phyloP scores from a whole-genome alignment of 805 yeast genomes.

The Maudiozyma bulderi region DNA sequence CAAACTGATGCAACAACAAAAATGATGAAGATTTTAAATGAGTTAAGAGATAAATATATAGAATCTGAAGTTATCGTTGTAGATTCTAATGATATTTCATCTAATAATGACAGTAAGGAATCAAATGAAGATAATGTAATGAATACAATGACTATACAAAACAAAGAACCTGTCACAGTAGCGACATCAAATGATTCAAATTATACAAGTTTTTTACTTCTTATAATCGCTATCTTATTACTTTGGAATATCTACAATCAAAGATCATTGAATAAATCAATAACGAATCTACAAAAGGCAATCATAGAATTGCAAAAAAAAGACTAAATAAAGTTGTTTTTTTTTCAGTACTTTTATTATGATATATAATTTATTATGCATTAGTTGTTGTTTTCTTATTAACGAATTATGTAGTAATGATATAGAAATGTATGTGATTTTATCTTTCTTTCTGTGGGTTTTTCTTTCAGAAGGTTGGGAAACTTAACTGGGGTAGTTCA shows the following conservation, averaged over 20 bases:
- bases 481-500: conserved; percentile 20
- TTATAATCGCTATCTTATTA: neutral
- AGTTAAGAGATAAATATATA: conserved; percentile 17
- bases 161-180: neutral
- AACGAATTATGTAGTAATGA: no score
- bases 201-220: neutral
- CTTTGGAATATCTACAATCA: conserved; percentile 1
- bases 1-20: conserved; percentile 55
- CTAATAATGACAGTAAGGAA: neutral
- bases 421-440: no score
- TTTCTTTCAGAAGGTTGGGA: conserved; percentile 11
- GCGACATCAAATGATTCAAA: neutral
- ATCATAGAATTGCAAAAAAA: neutral
- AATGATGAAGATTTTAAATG: conserved; percentile 27
- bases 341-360: neutral
- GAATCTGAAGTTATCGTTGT: neutral
- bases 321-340: neutral
- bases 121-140: neutral
- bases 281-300: neutral
- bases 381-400: no score
- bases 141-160: neutral
- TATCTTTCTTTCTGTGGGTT: neutral
- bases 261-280: conserved; percentile 1
- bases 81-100: neutral
- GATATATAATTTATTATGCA: neutral